Evolutionary conservation across 495 filamentous ascomycete genomes (phyloP).

Genomic region (Pseudomonodictys pantanalensis): DNA sequence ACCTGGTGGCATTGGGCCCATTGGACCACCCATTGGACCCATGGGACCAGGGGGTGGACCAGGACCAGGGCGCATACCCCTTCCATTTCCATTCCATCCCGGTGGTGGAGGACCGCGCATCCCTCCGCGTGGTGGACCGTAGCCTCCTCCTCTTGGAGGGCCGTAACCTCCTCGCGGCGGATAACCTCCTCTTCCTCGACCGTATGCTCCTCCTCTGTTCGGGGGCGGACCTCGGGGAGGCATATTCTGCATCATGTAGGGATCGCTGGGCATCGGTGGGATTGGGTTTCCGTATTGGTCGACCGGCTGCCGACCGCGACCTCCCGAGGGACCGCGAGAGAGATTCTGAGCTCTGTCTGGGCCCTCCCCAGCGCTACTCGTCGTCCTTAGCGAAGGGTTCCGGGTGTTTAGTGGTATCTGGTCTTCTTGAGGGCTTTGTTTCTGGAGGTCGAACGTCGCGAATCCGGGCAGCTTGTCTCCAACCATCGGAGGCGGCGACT

Average conservation of each 20-base stretch:
- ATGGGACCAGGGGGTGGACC: slow-evolving; percentile 35
- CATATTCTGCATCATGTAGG: slow-evolving; percentile 21
- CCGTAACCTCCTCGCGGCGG: slow-evolving; percentile 41
- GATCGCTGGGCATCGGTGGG: slow-evolving; percentile 47
- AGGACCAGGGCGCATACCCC: slow-evolving; percentile 36
- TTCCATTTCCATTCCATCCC: slow-evolving; percentile 36
- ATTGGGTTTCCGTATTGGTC: slow-evolving; percentile 72
- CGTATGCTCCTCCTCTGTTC: slow-evolving; percentile 46
- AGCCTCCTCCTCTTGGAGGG: slow-evolving; percentile 48
- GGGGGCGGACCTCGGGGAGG: slow-evolving; percentile 39
- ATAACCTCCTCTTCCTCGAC: slow-evolving; percentile 40
- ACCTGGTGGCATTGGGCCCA: too few relatives aligned
- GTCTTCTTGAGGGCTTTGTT: slow-evolving; percentile 69
- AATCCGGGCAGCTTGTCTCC: slow-evolving; percentile 65
- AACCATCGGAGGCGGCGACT: slow-evolving; percentile 51
- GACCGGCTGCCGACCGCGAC: slow-evolving; percentile 43
- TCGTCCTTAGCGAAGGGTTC: slow-evolving; percentile 45
- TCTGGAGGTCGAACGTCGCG: slow-evolving; percentile 68
- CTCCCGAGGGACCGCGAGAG: slow-evolving; percentile 23
- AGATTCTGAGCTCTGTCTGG: slow-evolving; percentile 23
- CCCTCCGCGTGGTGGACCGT: slow-evolving; percentile 37
- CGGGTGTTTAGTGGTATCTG: slow-evolving; percentile 73
- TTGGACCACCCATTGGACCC: slow-evolving; percentile 43
- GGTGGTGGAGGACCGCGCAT: slow-evolving; percentile 36
- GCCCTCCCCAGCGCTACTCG: slow-evolving; percentile 25